Conservation (phyloP, 441 rosid genomes). For the Aleurites moluccanus region DNA sequence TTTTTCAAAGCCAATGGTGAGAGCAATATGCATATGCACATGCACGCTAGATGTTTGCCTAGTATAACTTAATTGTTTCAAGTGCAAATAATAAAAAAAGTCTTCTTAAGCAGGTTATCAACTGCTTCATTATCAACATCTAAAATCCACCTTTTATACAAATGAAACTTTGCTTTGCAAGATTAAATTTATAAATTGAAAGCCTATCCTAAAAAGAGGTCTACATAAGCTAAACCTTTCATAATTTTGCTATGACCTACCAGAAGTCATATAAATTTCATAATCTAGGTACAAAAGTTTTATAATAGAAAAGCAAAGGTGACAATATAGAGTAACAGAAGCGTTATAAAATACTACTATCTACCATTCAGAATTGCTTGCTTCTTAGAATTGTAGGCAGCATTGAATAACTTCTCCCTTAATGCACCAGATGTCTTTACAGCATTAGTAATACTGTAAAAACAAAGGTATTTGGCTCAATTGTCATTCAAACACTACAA, state of each 20-base stretch:
- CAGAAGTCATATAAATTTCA: conserved; percentile 2
- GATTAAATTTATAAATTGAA: not conserved
- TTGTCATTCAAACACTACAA: conserved; percentile 20
- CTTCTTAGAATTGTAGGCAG: conserved; percentile 96
- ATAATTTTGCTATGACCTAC: not conserved
- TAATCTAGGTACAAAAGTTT: not conserved
- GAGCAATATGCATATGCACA: not conserved
- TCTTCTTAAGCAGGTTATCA: not conserved
- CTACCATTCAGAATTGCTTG: conserved; percentile 88
- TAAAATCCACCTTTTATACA: not conserved
- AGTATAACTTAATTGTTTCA: not conserved
- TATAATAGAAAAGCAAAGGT: conserved; percentile 2
- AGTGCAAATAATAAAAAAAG: not conserved
- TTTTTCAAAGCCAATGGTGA: not conserved
- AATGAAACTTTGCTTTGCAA: not conserved
- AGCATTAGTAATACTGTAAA: conserved; percentile 76
- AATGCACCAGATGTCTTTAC: conserved; percentile 86
- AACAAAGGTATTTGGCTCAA: conserved; percentile 22
- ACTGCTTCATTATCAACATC: not conserved
- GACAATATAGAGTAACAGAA: conserved; percentile 8
- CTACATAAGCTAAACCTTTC: not conserved
- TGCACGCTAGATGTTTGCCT: not conserved
- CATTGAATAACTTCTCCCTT: conserved; percentile 84
- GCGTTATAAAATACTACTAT: conserved; percentile 19
- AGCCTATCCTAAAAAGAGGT: not conserved